phyloP scores from a whole-genome alignment of 164 flowering plant species.

The Stephania japonica region DNA sequence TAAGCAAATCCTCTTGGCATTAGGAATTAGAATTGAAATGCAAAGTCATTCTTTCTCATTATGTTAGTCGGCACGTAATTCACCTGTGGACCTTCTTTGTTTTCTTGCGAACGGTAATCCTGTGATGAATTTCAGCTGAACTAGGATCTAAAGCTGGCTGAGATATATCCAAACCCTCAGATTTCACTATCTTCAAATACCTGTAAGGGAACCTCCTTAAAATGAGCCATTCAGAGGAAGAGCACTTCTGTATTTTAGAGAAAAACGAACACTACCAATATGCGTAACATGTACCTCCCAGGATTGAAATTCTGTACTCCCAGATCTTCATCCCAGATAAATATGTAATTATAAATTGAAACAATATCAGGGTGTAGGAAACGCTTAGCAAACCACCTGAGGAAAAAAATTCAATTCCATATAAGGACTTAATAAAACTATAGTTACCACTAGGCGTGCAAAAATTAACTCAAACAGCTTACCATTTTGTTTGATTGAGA shows the following conservation, averaged over 20 bases:
- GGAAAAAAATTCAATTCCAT: slow-evolving; percentile 8
- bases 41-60: background rate
- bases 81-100: slow-evolving; percentile 64
- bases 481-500: slow-evolving; percentile 95
- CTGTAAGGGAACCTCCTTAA: slow-evolving; percentile 29
- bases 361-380: slow-evolving; percentile 90
- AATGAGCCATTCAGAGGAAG: background rate
- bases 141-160: slow-evolving; percentile 95
- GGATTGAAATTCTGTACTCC: slow-evolving; percentile 82
- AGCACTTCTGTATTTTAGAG: background rate
- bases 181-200: slow-evolving; percentile 67
- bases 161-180: slow-evolving; percentile 84
- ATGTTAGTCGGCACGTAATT: slow-evolving; percentile 8
- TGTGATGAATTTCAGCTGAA: slow-evolving; percentile 83
- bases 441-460: background rate
- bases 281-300: slow-evolving; percentile 48
- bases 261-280: background rate
- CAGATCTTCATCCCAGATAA: slow-evolving; percentile 99
- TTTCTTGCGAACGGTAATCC: slow-evolving; percentile 68
- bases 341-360: slow-evolving; percentile 76
- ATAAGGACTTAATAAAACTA: background rate
- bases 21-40: background rate
- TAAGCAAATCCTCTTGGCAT: background rate
- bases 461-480: slow-evolving; percentile 11
- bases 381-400: slow-evolving; percentile 99